A percentile compares a stretch with the other conserved stretches of the same genome.
phyloP scores from a whole-genome alignment of 78 protist species.

The Monocercomonoides exilis region DNA sequence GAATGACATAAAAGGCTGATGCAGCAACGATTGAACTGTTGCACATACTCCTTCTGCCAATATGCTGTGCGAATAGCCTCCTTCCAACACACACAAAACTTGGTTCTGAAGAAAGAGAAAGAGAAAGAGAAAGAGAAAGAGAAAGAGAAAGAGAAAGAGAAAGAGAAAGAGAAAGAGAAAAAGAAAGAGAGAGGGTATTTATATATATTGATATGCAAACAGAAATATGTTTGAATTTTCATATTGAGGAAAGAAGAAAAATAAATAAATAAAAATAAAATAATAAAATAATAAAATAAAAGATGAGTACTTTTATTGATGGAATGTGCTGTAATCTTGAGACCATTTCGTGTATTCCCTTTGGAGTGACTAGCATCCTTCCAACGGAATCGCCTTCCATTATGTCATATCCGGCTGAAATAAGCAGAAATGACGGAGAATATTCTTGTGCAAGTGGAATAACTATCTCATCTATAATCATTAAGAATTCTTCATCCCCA shows the following conservation, averaged over 20 bases:
- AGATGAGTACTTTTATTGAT: no score
- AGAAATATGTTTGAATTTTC: no score
- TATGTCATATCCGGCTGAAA: constrained; percentile 3
- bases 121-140: background rate
- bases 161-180: no score
- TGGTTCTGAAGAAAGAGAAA: background rate
- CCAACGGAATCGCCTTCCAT: constrained; percentile 10
- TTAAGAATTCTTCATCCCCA: background rate
- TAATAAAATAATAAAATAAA: no score
- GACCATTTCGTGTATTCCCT: background rate
- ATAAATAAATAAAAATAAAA: no score
- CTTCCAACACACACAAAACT: background rate
- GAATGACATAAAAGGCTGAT: background rate
- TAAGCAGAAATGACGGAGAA: background rate
- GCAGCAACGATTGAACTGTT: background rate
- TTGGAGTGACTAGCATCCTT: background rate
- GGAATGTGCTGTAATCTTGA: no score
- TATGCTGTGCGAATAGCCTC: background rate
- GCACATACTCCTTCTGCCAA: background rate
- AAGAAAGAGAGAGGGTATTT: no score
- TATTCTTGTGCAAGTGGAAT: background rate
- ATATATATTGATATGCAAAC: no score
- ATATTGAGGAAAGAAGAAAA: no score
- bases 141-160: no score
- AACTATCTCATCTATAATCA: background rate